Evolutionary conservation across 176 grass and related monocot genomes (phyloP).

Genomic region (Calamus simplicifolius): DNA sequence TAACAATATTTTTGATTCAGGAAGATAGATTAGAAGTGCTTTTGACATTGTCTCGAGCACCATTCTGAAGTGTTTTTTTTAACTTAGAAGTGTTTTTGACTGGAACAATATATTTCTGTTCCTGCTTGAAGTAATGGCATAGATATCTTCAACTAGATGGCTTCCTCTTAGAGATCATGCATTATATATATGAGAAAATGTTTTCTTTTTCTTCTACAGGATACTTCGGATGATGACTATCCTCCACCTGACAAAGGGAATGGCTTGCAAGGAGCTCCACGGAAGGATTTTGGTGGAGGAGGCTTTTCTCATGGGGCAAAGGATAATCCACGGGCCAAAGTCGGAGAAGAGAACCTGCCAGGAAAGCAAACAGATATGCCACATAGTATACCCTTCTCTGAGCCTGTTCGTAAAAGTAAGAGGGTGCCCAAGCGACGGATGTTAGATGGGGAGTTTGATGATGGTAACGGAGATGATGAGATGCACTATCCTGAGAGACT

Average conservation of each 20-base stretch:
- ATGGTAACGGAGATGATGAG: constrained; percentile 23
- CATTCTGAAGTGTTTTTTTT: too few relatives aligned
- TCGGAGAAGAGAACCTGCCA: constrained; percentile 22
- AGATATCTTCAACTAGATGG: too few relatives aligned
- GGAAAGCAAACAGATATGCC: constrained; percentile 27
- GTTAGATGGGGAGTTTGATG: constrained; percentile 40
- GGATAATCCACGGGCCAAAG: constrained; percentile 27
- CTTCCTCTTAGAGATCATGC: too few relatives aligned
- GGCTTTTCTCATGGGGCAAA: constrained; percentile 29
- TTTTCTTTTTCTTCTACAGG: constrained; percentile 7
- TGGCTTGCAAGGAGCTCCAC: constrained; percentile 25
- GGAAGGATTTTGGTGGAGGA: constrained; percentile 27
- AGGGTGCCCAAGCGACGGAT: constrained; percentile 50
- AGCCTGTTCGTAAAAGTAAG: constrained; percentile 68
- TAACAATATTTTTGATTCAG: too few relatives aligned
- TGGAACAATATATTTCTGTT: too few relatives aligned
- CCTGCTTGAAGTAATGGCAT: too few relatives aligned
- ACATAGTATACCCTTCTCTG: constrained; percentile 28
- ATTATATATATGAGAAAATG: neutral
- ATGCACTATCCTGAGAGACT: constrained; percentile 25
- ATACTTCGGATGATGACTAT: constrained; percentile 7
- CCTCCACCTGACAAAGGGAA: constrained; percentile 11
- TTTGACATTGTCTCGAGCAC: too few relatives aligned
- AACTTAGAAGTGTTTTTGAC: too few relatives aligned
- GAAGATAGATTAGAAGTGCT: too few relatives aligned